A percentile compares a stretch with the other conserved stretches of the same genome.
These are phyloP conservation scores for Penicillium sp. DNA, from an alignment of 2,329 filamentous ascomycete genomes.

Conservation along the genomic window DNA sequence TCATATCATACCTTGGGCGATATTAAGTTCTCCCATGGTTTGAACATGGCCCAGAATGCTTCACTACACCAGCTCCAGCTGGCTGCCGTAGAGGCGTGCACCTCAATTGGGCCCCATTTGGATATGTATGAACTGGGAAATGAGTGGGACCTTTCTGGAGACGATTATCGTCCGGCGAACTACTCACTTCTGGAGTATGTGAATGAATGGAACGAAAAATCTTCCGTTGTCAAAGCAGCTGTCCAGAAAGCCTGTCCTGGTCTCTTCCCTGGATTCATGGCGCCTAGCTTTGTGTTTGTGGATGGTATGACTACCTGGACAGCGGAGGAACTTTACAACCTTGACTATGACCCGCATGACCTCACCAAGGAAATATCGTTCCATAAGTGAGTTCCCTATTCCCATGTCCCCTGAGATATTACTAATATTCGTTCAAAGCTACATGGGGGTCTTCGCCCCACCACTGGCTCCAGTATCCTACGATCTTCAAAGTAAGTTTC, in stretches of 20 bases:
- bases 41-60: slow-evolving; percentile 12
- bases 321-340: not conserved
- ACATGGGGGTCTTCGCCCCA: slow-evolving; percentile 6
- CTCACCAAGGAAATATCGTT: slow-evolving; percentile 10
- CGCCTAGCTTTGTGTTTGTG: slow-evolving; percentile 11
- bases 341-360: slow-evolving; percentile 6
- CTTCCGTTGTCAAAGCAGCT: slow-evolving; percentile 2
- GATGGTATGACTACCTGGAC: slow-evolving; percentile 5
- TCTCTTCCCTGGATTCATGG: slow-evolving; percentile 6
- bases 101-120: slow-evolving; percentile 6
- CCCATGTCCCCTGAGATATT: no score
- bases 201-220: slow-evolving; percentile 15
- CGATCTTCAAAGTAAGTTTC: slow-evolving; percentile 8
- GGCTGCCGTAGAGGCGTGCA: slow-evolving; percentile 6
- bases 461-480: not conserved
- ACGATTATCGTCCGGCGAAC: slow-evolving; percentile 7
- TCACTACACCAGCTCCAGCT: slow-evolving; percentile 5
- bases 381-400: slow-evolving; percentile 3
- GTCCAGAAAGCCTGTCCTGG: slow-evolving; percentile 12
- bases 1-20: slow-evolving; percentile 10
- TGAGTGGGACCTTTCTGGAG: slow-evolving; percentile 10
- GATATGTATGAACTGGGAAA: slow-evolving; percentile 15
- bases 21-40: slow-evolving; percentile 9
- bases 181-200: slow-evolving; percentile 13
- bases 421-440: not conserved